These are phyloP conservation scores for Heterobasidion parviporum DNA, from an alignment of 1,284 basidiomycete species.

Conservation along the genomic window DNA sequence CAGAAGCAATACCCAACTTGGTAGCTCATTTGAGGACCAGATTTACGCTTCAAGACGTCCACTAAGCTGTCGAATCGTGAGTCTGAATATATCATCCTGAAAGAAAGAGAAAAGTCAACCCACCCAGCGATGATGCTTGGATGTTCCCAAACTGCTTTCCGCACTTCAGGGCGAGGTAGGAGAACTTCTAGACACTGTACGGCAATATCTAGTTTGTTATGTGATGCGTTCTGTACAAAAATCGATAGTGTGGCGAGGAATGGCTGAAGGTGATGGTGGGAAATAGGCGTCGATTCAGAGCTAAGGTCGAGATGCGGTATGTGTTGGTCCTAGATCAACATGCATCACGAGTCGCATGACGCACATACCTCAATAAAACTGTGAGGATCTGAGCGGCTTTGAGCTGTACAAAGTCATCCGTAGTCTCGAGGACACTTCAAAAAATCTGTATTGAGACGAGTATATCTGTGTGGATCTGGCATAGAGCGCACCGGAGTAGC, in stretches of 20 bases:
- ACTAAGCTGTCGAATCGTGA: conserved; percentile 44
- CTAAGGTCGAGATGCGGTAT: conserved; percentile 22
- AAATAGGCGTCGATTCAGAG: conserved; percentile 46
- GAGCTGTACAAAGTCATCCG: conserved; percentile 90
- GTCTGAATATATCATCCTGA: neutral
- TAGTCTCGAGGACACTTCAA: conserved; percentile 68
- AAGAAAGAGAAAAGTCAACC: conserved; percentile 10
- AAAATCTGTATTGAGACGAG: conserved; percentile 7
- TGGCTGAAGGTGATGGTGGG: conserved; percentile 50
- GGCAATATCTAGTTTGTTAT: conserved; percentile 79
- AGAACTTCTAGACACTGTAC: conserved; percentile 87
- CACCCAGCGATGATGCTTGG: conserved; percentile 63
- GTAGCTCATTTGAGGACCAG: conserved; percentile 91
- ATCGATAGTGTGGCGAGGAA: conserved; percentile 60
- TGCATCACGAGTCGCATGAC: too few relatives aligned
- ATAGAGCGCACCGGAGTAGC: conserved; percentile 59
- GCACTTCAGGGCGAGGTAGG: conserved; percentile 74
- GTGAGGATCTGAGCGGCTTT: conserved; percentile 87
- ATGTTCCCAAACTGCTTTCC: conserved; percentile 66
- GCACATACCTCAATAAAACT: conserved; percentile 64
- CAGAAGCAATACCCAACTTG: conserved; percentile 90
- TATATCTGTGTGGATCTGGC: neutral
- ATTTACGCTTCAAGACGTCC: conserved; percentile 69
- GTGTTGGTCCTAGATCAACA: neutral
- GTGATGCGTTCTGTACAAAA: conserved; percentile 53